phyloP scores from a whole-genome alignment of 164 flowering plant genomes.

The grape (Vitis vinifera) region ASM3070453v1 NC_081811.1:8168001-8168500 shows the following conservation, averaged over 20 bases:
- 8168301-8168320: neutral
- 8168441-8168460: too few species aligned
- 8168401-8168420: too few species aligned
- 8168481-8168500: too few species aligned
- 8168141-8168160: neutral
- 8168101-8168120: conserved; percentile 67
- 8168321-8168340: neutral
- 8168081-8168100: conserved; percentile 99
- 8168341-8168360: neutral
- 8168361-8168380: neutral
- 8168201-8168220: conserved; percentile 95
- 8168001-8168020: conserved; percentile 97
- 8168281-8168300: neutral
- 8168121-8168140: neutral
- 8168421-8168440: too few species aligned
- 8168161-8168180: neutral
- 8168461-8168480: too few species aligned
- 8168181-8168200: neutral
- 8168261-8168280: conserved; percentile 1
- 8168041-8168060: conserved; percentile 97
- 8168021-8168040: conserved; percentile 95
- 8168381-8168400: too few species aligned
- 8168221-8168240: conserved; percentile 99
- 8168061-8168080: conserved; percentile 97
- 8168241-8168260: conserved; percentile 97